Evolutionary conservation across 1,284 basidiomycete genomes (phyloP), one percentile per base, ranked within the genome.

Genomic region (Schizophyllum amplum): DNA sequence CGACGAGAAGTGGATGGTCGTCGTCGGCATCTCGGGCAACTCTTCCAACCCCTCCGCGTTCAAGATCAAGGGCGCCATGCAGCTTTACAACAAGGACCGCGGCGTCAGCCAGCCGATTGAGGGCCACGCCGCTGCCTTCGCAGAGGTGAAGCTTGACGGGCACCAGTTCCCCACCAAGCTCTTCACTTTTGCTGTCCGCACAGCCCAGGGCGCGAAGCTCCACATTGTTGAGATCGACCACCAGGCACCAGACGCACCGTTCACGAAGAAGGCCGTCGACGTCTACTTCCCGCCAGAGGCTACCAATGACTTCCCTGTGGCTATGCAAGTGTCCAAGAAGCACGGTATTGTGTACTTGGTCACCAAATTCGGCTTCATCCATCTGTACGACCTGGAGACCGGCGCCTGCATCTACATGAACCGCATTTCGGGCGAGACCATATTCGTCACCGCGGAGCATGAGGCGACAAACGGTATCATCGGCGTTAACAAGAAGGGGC

Each of bases 331-430:
- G 51, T 99, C 96, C 55, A 87, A 90, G 73, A 92, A 94, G 68
- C 96, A 98, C 73, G 96, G 96, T 52, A 94, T 99, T 72, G 81
- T 98, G 67, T 99, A 97, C 75, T 83, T 99, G 59, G 92, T 98
- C 68, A 99, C 97, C 60, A 99, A 99, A 72, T 99, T 94, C 71
- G 97, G 97, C 54, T 99, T 99, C 76, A 98, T 99, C 68, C 97
- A 99, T 75, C 83, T 99, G 17, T 99, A 99, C 75, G 97, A 99
- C 74, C 84, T 99, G 63, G 97, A 99, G 74, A 86, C 91, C n/a
- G 97, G 96, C 59, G 90, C 94, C 55, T 99, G 97, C 77, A 88
- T 99, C 65, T 99, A 99, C 81, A 99, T 99, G 97, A 99, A 99
- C 82, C 91, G 97, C 63, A 99, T 99, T 71, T 97, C 94, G 53